A percentile compares a stretch with the other conserved stretches of the same genome.
These are phyloP conservation scores for Cylindrotheca fusiformis DNA, from an alignment of 108 stramenopile genomes.

Conservation along the genomic window DNA sequence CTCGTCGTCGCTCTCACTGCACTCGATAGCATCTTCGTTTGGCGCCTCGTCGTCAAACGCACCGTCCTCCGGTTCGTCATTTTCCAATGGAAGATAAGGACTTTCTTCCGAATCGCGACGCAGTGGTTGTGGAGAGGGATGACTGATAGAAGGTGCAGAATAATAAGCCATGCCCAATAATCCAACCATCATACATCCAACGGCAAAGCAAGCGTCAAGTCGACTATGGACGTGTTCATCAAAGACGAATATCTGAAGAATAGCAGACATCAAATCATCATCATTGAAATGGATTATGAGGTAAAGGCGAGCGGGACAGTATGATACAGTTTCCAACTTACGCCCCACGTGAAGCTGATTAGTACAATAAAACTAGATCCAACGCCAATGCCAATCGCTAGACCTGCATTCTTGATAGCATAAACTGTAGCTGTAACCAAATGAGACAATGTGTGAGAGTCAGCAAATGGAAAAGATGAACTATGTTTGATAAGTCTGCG, in stretches of 20 bases:
- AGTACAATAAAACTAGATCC: slow-evolving; percentile 78
- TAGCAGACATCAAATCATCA: too few species aligned
- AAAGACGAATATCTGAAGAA: slow-evolving; percentile 54
- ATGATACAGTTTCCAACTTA: not conserved
- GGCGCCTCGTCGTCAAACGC: slow-evolving; percentile 5
- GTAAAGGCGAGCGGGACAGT: too few species aligned
- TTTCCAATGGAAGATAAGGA: not conserved
- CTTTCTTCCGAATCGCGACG: not conserved
- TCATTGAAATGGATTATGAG: too few species aligned
- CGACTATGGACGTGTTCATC: slow-evolving; percentile 52
- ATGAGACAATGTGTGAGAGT: not conserved
- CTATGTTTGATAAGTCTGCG: not conserved
- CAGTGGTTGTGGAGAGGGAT: not conserved
- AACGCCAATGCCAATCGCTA: slow-evolving; percentile 76
- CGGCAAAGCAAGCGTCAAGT: slow-evolving; percentile 44
- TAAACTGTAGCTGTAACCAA: slow-evolving; percentile 55
- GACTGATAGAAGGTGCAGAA: slow-evolving; percentile 35
- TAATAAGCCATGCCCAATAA: slow-evolving; percentile 78
- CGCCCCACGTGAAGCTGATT: slow-evolving; percentile 72
- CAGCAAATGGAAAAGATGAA: not conserved
- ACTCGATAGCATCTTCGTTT: not conserved
- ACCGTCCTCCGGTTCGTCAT: not conserved
- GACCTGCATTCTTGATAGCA: slow-evolving; percentile 76
- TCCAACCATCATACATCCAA: slow-evolving; percentile 60
- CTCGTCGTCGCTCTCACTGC: not conserved